These are phyloP conservation scores for Lentinula detonsa DNA, from an alignment of 768 basidiomycete genomes.

Conservation along the genomic window DNA sequence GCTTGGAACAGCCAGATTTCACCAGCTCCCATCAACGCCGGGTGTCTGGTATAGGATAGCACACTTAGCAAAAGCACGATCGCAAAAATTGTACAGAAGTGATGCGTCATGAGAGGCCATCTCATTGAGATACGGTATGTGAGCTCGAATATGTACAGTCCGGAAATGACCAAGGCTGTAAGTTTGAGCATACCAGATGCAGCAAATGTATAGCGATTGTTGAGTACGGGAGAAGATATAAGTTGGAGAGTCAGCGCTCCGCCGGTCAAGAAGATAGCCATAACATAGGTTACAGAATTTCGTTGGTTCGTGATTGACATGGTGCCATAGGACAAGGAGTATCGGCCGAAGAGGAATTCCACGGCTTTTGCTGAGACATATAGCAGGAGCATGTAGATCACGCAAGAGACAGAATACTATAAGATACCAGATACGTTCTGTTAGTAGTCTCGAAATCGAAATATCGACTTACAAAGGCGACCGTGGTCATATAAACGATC, in stretches of 20 bases:
- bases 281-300: not conserved
- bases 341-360: not conserved
- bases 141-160: conserved; percentile 2
- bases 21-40: not conserved
- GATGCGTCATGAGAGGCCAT: conserved; percentile 2
- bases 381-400: not conserved
- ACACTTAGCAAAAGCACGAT: not conserved
- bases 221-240: not conserved
- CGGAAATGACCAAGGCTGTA: not conserved
- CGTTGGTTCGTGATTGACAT: not conserved
- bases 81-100: not conserved
- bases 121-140: conserved; percentile 1
- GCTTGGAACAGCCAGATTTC: conserved; percentile 2
- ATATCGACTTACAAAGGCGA: not conserved
- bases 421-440: not conserved
- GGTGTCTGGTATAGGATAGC: not conserved
- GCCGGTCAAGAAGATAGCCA: not conserved
- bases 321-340: not conserved
- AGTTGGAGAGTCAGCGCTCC: not conserved
- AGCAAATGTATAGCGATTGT: not conserved
- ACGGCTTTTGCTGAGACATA: not conserved
- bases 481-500: not conserved
- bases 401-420: not conserved
- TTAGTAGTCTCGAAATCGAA: not conserved
- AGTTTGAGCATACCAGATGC: not conserved